Conservation (phyloP, 441 rosid genomes). For the Adansonia madagascariensis region DNA sequence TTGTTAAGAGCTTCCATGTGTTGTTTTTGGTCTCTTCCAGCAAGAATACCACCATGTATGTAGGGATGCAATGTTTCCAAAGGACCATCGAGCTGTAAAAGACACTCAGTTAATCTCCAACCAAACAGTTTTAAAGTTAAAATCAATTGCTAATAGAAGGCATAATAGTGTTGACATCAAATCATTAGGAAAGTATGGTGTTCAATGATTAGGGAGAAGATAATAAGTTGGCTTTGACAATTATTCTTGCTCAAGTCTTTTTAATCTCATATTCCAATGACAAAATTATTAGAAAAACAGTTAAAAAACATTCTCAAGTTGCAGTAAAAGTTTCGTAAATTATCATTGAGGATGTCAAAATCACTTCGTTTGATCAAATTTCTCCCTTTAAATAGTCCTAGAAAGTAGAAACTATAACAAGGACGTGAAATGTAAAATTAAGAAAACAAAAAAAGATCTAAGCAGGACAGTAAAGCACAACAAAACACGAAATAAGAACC, state of each 20-base stretch:
- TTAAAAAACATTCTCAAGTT: neutral
- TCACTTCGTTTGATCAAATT: neutral
- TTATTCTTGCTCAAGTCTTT: neutral
- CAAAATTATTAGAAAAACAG: neutral
- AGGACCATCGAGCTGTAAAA: constrained; percentile 80
- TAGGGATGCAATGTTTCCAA: constrained; percentile 88
- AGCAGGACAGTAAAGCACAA: neutral
- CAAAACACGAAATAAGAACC: neutral
- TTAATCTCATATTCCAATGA: neutral
- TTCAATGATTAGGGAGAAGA: neutral
- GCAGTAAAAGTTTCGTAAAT: neutral
- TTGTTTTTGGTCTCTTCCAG: constrained; percentile 78
- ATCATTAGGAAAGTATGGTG: neutral
- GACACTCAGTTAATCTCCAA: neutral
- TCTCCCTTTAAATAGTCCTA: neutral
- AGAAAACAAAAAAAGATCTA: neutral
- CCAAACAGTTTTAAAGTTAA: constrained; percentile 1
- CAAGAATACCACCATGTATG: constrained; percentile 92
- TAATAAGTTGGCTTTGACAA: neutral
- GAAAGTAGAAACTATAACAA: neutral
- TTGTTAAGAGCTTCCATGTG: constrained; percentile 85
- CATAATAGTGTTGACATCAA: neutral
- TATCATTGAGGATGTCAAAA: neutral
- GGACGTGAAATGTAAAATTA: neutral
- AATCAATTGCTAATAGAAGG: neutral